Evolutionary conservation across 106 monocot genomes (phyloP).

Genomic region (Acorus gramineus): DNA sequence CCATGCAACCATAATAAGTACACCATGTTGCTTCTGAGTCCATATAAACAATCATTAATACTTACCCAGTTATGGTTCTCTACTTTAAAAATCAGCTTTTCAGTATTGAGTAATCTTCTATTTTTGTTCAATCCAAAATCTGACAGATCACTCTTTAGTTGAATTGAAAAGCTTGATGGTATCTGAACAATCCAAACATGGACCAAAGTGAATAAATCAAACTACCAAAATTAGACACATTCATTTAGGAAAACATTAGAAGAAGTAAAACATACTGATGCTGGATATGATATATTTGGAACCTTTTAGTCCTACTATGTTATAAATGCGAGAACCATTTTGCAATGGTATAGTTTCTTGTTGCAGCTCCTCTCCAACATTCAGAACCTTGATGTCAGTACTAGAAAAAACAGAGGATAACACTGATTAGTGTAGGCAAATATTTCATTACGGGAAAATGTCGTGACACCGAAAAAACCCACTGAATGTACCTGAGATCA

Average conservation of each 20-base stretch:
- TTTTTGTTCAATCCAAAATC: conserved; percentile 25
- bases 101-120: conserved; percentile 78
- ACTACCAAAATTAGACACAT: not conserved
- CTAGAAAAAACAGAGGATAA: conserved; percentile 12
- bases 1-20: conserved; percentile 1
- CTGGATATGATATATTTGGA: conserved; percentile 70
- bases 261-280: conserved; percentile 51
- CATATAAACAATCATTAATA: not conserved
- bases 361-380: conserved; percentile 49
- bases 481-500: too few species aligned
- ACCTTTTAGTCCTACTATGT: conserved; percentile 39
- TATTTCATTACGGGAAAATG: too few species aligned
- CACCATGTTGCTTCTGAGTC: not conserved
- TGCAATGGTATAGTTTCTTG: conserved; percentile 41
- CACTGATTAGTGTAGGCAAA: not conserved
- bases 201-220: not conserved
- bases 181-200: conserved; percentile 26
- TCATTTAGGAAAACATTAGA: conserved; percentile 3
- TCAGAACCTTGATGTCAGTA: conserved; percentile 31
- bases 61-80: conserved; percentile 22
- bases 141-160: conserved; percentile 23
- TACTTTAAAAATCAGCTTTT: conserved; percentile 71
- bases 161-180: conserved; percentile 71
- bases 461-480: too few species aligned
- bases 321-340: conserved; percentile 44